Base-by-base conservation (phyloP, 805 yeast species). In the Blastobotrys terrestris region DNA sequence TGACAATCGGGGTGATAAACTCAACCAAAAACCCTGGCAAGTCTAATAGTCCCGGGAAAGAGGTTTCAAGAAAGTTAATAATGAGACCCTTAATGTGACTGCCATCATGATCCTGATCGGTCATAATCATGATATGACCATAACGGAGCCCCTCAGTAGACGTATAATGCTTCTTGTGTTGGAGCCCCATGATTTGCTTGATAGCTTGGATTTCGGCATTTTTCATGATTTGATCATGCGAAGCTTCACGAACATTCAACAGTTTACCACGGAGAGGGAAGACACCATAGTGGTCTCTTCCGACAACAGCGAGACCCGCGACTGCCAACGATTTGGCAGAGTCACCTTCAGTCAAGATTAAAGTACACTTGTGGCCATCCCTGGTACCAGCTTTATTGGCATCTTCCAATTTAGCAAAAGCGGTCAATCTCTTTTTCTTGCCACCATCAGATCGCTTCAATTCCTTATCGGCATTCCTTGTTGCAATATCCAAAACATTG, bases 61-160 rank as follows among this genome's bases (percentile, higher is more conserved):
- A 85, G 3, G 92, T 79, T 68, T 92, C 98, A 54, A 94, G 72
- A 64, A 94, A 94, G 67, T 94, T 94, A 63, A 94, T 94, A 53
- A 94, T 80, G 59, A 94, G 77, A 58, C 99, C 99, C 67, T 94
- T 94, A 67, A 94, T 94, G 74, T 94, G 99, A 15, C 96, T 86
- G 56, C 99, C 99, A 77, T 94, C 99, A 62, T 91, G 96, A 88
- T 94, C 99, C 72, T 94, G 99, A 85, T 94, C 99, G 4, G 99
- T 90, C 98, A 94, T 94, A 66, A 94, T 90, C 98, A 94, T 94
- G 49, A 94, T 79, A 67, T 90, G 96, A 39, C 99, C 99, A 65
- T 94, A 94, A 67, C 99, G 81, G 57, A 94, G 74, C 2, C 85
- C 82, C 53, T 79, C 79, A 14, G 86, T 75, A 58, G 83, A 85